Evolutionary conservation across 1,284 basidiomycete species (phyloP), one percentile per base, ranked within the genome.

Genomic region (Mrakiaceae sp.): DNA sequence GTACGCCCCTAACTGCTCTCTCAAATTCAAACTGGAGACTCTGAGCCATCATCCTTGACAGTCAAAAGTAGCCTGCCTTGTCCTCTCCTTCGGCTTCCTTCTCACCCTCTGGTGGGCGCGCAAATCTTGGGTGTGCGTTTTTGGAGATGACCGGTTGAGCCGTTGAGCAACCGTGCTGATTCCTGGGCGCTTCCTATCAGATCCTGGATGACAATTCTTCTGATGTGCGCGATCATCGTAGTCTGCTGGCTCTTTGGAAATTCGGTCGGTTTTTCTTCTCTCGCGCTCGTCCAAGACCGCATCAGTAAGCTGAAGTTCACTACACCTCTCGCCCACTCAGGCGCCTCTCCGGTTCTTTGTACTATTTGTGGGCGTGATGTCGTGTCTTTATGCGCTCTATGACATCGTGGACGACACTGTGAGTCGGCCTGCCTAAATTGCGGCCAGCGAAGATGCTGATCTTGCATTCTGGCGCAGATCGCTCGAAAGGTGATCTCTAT

Each of bases 311-410:
- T 27, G 27, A 27, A 27, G 2, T 27, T 27, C 27, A 2, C 27
- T 27, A 27, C 27, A 27, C 27, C 27, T 27, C 27, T 27, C 27
- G 27, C 27, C 2, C 27, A 27, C 27, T n/a, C 67, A 66, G 54
- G 46, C 71, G 9, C 70, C 74, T 14, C 62, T 75, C 49, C 71
- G 79, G 3, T 81, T 79, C 71, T 72, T 94, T 82, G 82, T 97
- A 39, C 78, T 97, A 9, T 98, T 97, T 76, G 84, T 96, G 63
- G 94, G 93, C n/a, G 89, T 94, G 69, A 94, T 94, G 91, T 89
- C 85, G 7, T 88, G 88, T 74, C 80, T 95, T 76, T 94, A 95
- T 72, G 71, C 73, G 3, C 72, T 78, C 14, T 95, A 89, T 88
- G 90, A 94, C 71, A 86, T 94, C 64, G 80, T 91, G 62, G 88